Evolutionary conservation across 2,329 filamentous ascomycete genomes (phyloP).

Genomic region (Colletotrichum eremochloae): DNA sequence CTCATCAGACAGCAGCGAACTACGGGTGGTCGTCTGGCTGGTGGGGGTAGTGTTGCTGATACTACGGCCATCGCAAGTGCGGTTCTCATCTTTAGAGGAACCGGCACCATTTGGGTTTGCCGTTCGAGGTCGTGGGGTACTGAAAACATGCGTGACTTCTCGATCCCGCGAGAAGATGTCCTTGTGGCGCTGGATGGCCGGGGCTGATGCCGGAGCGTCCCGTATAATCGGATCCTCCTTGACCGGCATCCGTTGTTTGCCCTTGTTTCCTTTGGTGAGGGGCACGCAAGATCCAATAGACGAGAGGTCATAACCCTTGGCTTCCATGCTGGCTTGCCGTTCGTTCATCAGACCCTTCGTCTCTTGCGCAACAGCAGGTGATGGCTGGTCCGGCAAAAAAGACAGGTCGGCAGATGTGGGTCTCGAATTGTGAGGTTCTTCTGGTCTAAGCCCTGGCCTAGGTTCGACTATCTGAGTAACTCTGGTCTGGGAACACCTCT

Average conservation of each 20-base stretch:
- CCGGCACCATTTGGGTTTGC: not conserved
- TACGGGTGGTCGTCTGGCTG: not conserved
- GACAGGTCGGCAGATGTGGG: not conserved
- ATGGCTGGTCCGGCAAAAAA: not conserved
- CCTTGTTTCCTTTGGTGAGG: constrained; percentile 3
- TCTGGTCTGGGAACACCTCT: not conserved
- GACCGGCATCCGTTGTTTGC: constrained; percentile 12
- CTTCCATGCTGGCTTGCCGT: not conserved
- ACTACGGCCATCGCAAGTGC: not conserved
- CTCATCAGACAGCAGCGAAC: not conserved
- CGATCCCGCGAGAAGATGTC: constrained; percentile 1
- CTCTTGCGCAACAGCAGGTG: not conserved
- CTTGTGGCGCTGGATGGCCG: not conserved
- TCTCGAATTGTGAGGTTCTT: not conserved
- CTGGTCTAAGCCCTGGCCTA: not conserved
- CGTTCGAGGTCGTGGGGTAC: constrained; percentile 12
- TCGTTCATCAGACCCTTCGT: no score
- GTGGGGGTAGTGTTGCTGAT: not conserved
- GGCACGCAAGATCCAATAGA: not conserved
- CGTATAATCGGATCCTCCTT: not conserved
- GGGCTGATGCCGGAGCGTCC: constrained; percentile 1
- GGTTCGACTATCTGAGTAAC: not conserved
- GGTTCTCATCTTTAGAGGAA: not conserved
- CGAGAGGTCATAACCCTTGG: not conserved
- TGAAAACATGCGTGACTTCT: constrained; percentile 14